Conservation (phyloP, 129 eudicot species). For the Glebionis coronaria region DNA sequence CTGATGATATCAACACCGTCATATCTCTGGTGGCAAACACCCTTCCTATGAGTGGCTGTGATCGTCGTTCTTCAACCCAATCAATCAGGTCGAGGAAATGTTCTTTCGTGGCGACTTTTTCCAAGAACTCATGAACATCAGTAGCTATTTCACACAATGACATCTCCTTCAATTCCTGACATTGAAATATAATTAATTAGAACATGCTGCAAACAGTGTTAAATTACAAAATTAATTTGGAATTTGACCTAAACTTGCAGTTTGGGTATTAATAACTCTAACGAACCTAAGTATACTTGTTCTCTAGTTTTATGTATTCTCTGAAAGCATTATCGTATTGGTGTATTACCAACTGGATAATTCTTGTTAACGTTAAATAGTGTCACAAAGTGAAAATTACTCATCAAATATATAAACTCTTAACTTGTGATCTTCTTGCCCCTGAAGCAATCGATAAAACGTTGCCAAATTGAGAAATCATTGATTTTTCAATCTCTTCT, state of each 20-base stretch:
- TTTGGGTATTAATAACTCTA: no score
- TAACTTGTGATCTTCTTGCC: slow-evolving; percentile 23
- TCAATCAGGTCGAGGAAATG: slow-evolving; percentile 61
- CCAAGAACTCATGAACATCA: slow-evolving; percentile 39
- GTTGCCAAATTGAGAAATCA: slow-evolving; percentile 45
- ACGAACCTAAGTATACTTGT: no score
- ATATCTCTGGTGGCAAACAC: slow-evolving; percentile 30
- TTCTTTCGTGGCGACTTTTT: slow-evolving; percentile 29
- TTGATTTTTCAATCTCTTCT: slow-evolving; percentile 18
- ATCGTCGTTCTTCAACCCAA: slow-evolving; percentile 62
- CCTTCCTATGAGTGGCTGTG: slow-evolving; percentile 34
- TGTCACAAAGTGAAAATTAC: no score
- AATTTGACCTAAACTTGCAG: no score
- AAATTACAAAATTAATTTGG: no score
- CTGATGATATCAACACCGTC: slow-evolving; percentile 56
- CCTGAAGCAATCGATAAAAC: slow-evolving; percentile 57
- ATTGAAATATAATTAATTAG: background rate
- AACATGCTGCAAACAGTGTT: no score
- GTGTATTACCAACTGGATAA: no score
- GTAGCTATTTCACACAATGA: slow-evolving; percentile 37
- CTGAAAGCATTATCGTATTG: no score
- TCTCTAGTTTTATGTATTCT: no score
- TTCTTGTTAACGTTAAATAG: no score
- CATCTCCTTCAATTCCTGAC: slow-evolving; percentile 30
- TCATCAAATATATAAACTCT: background rate